Evolutionary conservation across 2,329 filamentous ascomycete genomes (phyloP).

Genomic region (Teratosphaeria gauchensis): DNA sequence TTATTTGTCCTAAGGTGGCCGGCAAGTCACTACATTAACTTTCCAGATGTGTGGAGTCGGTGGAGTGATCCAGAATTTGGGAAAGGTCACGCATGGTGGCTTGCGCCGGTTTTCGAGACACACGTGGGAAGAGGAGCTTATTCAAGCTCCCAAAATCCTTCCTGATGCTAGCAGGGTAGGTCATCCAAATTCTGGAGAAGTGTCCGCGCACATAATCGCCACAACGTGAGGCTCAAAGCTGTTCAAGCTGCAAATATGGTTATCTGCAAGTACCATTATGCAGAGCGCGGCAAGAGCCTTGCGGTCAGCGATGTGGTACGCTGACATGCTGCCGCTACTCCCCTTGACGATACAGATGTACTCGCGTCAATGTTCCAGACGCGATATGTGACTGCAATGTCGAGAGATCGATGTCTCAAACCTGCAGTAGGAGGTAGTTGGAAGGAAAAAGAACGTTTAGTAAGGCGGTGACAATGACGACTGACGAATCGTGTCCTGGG

Average conservation of each 20-base stretch:
- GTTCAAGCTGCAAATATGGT: no score
- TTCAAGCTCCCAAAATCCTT: background rate
- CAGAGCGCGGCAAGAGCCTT: background rate
- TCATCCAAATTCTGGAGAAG: background rate
- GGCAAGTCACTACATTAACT: background rate
- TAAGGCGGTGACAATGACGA: background rate
- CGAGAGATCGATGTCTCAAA: background rate
- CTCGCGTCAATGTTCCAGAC: background rate
- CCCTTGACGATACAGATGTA: background rate
- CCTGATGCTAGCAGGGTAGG: background rate
- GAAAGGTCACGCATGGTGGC: background rate
- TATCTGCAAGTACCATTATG: no score
- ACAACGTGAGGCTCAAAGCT: no score
- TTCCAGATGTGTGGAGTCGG: background rate
- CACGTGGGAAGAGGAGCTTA: background rate
- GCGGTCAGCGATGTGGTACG: background rate
- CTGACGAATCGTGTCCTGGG: background rate
- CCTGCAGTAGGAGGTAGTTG: background rate
- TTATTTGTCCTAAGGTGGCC: background rate
- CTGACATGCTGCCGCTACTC: background rate
- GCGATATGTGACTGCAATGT: background rate
- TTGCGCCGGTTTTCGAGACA: background rate
- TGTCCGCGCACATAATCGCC: background rate
- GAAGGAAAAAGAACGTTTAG: background rate
- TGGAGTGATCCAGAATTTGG: background rate